A percentile compares a stretch with the other conserved stretches of the same genome.
phyloP scores from a whole-genome alignment of 1,139 yeast genomes.

The Geotrichum australiense region DNA sequence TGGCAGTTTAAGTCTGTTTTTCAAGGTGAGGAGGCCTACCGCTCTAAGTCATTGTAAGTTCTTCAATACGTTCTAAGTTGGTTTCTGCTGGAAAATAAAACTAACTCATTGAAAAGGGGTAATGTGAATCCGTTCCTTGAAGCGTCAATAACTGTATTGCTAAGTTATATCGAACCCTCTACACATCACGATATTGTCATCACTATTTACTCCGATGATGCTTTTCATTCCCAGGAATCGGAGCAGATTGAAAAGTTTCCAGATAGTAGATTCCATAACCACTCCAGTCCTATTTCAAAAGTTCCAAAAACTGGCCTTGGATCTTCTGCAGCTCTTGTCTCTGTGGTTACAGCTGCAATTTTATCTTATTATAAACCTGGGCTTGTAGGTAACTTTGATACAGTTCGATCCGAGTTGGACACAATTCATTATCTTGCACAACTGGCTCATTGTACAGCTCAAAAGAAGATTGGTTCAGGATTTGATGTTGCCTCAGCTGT shows the following conservation, averaged over 20 bases:
- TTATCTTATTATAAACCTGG: conserved; percentile 41
- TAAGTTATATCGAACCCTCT: conserved; percentile 44
- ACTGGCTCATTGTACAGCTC: conserved; percentile 87
- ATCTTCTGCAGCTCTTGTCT: conserved; percentile 88
- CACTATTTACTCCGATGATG: conserved; percentile 76
- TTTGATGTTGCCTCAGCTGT: conserved; percentile 96
- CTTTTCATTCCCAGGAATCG: conserved; percentile 71
- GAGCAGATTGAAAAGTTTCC: conserved; percentile 35
- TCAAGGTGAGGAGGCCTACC: conserved; percentile 26
- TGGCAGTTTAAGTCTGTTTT: conserved; percentile 50
- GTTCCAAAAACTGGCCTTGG: conserved; percentile 95
- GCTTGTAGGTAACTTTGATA: conserved; percentile 28
- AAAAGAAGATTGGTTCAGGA: conserved; percentile 92
- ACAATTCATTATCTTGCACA: conserved; percentile 77
- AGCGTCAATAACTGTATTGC: conserved; percentile 50
- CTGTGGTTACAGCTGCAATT: conserved; percentile 70
- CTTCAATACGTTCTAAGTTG: background rate
- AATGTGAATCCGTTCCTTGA: conserved; percentile 67
- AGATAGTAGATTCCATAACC: conserved; percentile 49
- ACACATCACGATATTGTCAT: conserved; percentile 37
- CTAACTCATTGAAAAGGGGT: background rate
- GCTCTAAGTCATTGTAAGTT: conserved; percentile 15
- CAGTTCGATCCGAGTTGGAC: conserved; percentile 13
- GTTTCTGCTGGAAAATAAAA: background rate
- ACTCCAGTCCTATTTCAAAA: conserved; percentile 50